A percentile compares a stretch with the other conserved stretches of the same genome.
Evolutionary conservation across 2,329 filamentous ascomycete species (phyloP).

Genomic region (Arthrobotrys sinensis): DNA sequence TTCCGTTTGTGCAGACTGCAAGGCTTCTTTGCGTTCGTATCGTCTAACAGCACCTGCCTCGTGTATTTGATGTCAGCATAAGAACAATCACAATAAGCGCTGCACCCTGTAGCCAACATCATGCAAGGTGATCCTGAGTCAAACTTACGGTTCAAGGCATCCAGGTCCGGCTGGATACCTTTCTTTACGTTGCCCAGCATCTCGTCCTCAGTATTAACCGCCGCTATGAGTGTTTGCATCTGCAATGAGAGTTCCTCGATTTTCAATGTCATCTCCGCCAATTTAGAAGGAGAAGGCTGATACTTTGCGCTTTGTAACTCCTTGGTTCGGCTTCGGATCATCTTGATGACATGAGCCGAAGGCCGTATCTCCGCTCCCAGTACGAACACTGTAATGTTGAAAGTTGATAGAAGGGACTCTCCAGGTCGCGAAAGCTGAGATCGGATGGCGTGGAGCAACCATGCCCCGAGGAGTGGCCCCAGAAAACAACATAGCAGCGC

Average conservation of each 20-base stretch:
- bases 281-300: slow-evolving; percentile 70
- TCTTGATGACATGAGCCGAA: slow-evolving; percentile 82
- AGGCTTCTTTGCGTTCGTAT: slow-evolving; percentile 88
- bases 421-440: slow-evolving; percentile 85
- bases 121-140: background rate
- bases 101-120: background rate
- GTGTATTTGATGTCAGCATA: slow-evolving; percentile 22
- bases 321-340: slow-evolving; percentile 83
- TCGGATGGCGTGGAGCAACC: slow-evolving; percentile 84
- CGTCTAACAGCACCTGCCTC: slow-evolving; percentile 78
- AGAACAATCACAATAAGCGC: background rate
- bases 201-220: slow-evolving; percentile 73
- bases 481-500: slow-evolving; percentile 85
- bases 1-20: slow-evolving; percentile 83
- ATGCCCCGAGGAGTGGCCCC: slow-evolving; percentile 84
- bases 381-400: slow-evolving; percentile 92
- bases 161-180: slow-evolving; percentile 85
- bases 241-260: slow-evolving; percentile 76
- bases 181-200: slow-evolving; percentile 70
- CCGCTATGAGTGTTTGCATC: slow-evolving; percentile 71
- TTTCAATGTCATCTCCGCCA: slow-evolving; percentile 68
- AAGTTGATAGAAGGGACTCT: slow-evolving; percentile 89
- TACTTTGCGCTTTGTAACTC: slow-evolving; percentile 83
- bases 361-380: slow-evolving; percentile 89
- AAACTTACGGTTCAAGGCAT: slow-evolving; percentile 80